A percentile compares a stretch with the other conserved stretches of the same genome.
phyloP scores from a whole-genome alignment of 768 basidiomycete genomes.

The Termitomyces sp. region DNA sequence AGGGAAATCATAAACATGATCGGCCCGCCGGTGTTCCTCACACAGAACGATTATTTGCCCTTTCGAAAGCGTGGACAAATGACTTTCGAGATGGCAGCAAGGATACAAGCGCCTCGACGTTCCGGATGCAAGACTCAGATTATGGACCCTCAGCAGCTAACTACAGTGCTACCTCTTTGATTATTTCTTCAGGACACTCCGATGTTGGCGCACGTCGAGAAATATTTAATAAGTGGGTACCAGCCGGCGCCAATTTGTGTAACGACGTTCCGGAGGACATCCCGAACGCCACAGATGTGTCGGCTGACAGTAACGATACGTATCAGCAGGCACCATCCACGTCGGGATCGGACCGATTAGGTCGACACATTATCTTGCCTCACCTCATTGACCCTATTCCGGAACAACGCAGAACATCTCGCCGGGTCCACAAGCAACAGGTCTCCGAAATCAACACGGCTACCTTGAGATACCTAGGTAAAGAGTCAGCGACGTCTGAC shows the following conservation, averaged over 20 bases:
- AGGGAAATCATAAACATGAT: neutral
- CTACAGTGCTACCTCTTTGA: neutral
- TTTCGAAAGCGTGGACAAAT: neutral
- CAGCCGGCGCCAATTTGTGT: neutral
- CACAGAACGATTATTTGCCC: neutral
- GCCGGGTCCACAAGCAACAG: slow-evolving; percentile 10
- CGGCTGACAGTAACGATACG: neutral
- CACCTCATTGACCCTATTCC: neutral
- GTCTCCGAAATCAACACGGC: slow-evolving; percentile 12
- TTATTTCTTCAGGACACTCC: slow-evolving; percentile 5
- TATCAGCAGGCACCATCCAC: slow-evolving; percentile 9
- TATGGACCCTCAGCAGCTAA: neutral
- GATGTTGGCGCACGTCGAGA: slow-evolving; percentile 4
- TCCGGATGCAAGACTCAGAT: neutral
- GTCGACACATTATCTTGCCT: slow-evolving; percentile 8
- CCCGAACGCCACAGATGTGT: slow-evolving; percentile 8
- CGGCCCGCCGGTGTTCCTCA: neutral
- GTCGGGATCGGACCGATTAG: slow-evolving; percentile 11
- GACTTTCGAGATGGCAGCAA: neutral
- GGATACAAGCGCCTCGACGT: slow-evolving; percentile 5
- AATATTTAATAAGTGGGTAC: neutral
- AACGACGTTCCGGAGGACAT: neutral
- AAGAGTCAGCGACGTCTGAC: slow-evolving; percentile 1
- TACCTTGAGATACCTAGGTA: slow-evolving; percentile 13
- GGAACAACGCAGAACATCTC: slow-evolving; percentile 3